Evolutionary conservation across 257 asterid species (phyloP).

Genomic region (Solanum ahanhuiri): DNA sequence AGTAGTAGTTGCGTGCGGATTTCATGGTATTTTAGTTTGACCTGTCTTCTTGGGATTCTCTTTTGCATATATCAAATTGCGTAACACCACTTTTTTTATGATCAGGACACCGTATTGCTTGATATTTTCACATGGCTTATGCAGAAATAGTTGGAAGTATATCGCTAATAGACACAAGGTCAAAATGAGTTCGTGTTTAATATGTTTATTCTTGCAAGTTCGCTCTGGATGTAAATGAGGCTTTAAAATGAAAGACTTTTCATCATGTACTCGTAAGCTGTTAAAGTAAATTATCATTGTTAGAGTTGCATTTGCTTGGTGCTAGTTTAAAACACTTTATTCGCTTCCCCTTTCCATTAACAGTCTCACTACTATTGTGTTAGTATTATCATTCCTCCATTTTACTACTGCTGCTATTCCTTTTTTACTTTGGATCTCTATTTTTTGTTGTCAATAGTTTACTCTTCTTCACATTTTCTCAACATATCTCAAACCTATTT

Average conservation of each 20-base stretch:
- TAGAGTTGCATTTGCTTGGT: not conserved
- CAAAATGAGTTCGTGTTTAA: not conserved
- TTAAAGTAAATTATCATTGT: not conserved
- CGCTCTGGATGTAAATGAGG: not conserved
- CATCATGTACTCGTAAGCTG: not conserved
- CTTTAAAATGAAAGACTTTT: not conserved
- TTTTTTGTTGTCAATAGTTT: not conserved
- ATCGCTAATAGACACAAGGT: not conserved
- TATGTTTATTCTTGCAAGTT: not conserved
- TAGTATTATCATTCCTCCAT: not conserved
- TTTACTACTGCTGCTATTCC: not conserved
- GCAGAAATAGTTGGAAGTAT: not conserved
- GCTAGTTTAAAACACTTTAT: not conserved
- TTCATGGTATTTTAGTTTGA: not conserved
- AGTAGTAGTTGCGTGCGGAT: not conserved
- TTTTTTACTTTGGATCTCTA: not conserved
- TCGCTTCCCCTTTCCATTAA: not conserved
- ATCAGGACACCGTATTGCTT: not conserved
- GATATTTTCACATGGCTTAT: not conserved
- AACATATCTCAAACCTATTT: not conserved
- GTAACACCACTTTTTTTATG: not conserved
- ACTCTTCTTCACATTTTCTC: not conserved
- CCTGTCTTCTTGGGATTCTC: not conserved
- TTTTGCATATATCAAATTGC: not conserved
- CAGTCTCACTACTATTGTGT: not conserved